These are phyloP conservation scores for Micractinium conductrix DNA, from an alignment of 139 green algal species.

Conservation along the genomic window DNA sequence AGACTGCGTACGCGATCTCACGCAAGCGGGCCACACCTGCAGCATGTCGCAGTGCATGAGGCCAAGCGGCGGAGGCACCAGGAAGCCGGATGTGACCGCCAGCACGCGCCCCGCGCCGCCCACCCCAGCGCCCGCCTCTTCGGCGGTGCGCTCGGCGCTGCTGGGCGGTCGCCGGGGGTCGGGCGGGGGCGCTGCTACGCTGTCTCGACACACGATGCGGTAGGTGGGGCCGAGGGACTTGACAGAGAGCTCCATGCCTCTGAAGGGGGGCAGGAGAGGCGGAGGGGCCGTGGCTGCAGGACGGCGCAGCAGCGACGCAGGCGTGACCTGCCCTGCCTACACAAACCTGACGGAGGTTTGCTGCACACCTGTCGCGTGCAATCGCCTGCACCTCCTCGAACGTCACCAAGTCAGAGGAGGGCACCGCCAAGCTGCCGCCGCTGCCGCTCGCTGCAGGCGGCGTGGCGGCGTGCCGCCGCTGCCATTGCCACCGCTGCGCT, in stretches of 20 bases:
- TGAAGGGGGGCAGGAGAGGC: not conserved
- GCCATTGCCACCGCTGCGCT: not conserved
- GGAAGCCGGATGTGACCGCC: conserved; percentile 72
- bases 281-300: not conserved
- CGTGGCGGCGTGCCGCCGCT: not conserved
- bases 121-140: conserved; percentile 17
- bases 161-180: conserved; percentile 47
- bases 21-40: conserved; percentile 38
- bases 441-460: not conserved
- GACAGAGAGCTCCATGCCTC: conserved; percentile 52
- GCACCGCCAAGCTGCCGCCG: not conserved
- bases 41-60: conserved; percentile 87
- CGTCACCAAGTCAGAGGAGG: not conserved
- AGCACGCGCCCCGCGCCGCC: conserved; percentile 44
- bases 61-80: conserved; percentile 57
- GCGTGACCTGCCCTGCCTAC: not conserved
- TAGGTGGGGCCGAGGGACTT: conserved; percentile 70
- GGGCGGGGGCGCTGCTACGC: not conserved
- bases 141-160: conserved; percentile 19
- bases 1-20: conserved; percentile 26
- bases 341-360: not conserved
- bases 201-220: conserved; percentile 64
- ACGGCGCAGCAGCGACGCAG: not conserved
- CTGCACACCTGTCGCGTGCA: conserved; percentile 21
- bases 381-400: conserved; percentile 36